phyloP scores from a whole-genome alignment of 2,329 filamentous ascomycete genomes.

The Biscogniauxia mediterranea region DNA sequence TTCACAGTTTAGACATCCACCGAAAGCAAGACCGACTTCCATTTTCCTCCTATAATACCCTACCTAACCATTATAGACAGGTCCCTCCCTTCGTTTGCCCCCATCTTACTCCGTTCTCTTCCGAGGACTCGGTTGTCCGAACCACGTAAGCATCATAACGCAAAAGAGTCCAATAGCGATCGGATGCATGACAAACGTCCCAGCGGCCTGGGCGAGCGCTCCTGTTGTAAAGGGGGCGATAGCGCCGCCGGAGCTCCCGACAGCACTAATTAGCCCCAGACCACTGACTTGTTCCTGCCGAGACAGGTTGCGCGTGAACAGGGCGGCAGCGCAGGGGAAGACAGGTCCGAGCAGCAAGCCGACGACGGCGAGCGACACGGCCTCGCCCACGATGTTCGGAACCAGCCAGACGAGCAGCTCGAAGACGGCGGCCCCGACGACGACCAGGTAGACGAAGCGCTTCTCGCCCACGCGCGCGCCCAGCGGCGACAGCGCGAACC shows the following conservation, averaged over 20 bases:
- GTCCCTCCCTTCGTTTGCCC: not conserved
- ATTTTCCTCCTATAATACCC: not conserved
- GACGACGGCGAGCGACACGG: conserved; percentile 66
- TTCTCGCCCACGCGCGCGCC: conserved; percentile 70
- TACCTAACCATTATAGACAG: not conserved
- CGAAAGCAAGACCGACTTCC: not conserved
- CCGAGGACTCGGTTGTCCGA: conserved; percentile 49
- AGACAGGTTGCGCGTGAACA: conserved; percentile 61
- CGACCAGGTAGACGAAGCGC: conserved; percentile 62
- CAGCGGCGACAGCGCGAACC: conserved; percentile 67
- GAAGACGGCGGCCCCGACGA: conserved; percentile 61
- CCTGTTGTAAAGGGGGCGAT: conserved; percentile 66
- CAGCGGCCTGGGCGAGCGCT: conserved; percentile 58
- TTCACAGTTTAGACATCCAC: too few species aligned
- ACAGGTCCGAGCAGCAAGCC: conserved; percentile 76
- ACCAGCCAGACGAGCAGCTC: conserved; percentile 78
- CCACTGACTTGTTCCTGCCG: conserved; percentile 60
- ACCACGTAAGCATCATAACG: conserved; percentile 67
- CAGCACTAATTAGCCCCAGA: conserved; percentile 66
- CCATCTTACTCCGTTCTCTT: conserved; percentile 58
- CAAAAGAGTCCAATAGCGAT: conserved; percentile 65
- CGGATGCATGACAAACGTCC: conserved; percentile 64
- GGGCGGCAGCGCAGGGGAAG: conserved; percentile 69
- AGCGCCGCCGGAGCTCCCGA: conserved; percentile 67
- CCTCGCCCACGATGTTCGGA: conserved; percentile 70